Evolutionary conservation across 2,329 filamentous ascomycete genomes (phyloP).

Genomic region (Botrytis galanthina): DNA sequence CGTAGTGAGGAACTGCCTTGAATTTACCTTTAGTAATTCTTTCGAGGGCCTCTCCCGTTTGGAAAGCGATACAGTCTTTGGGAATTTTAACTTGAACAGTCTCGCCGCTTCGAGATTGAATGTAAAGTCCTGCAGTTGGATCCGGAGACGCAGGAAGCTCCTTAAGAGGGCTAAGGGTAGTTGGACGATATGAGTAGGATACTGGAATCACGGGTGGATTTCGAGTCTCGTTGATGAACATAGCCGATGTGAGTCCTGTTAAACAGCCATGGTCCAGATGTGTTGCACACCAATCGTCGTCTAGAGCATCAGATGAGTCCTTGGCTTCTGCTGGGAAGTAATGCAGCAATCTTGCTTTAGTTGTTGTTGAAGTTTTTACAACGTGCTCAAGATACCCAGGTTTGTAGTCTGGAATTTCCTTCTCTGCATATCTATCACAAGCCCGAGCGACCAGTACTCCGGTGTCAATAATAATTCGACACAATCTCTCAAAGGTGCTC

Average conservation of each 20-base stretch:
- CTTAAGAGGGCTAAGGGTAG: conserved; percentile 51
- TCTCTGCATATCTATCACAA: conserved; percentile 80
- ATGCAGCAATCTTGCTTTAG: conserved; percentile 87
- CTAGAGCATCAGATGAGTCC: conserved; percentile 45
- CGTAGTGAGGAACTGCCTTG: conserved; percentile 94
- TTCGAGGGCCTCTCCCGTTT: conserved; percentile 90
- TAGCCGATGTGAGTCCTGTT: conserved; percentile 89
- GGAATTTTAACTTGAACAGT: conserved; percentile 93
- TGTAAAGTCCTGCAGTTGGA: conserved; percentile 85
- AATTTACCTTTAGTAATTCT: conserved; percentile 88
- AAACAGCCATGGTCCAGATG: conserved; percentile 91
- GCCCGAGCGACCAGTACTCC: conserved; percentile 86
- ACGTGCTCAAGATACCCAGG: conserved; percentile 80
- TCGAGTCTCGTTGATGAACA: conserved; percentile 82
- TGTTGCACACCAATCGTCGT: conserved; percentile 93
- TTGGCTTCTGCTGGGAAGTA: conserved; percentile 70
- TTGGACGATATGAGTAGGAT: conserved; percentile 34
- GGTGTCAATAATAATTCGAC: conserved; percentile 81
- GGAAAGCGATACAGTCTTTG: conserved; percentile 87
- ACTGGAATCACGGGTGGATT: conserved; percentile 40
- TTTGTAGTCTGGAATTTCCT: conserved; percentile 75
- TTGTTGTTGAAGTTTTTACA: conserved; percentile 79
- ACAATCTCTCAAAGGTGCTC: conserved; percentile 69
- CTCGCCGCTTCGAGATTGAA: conserved; percentile 77
- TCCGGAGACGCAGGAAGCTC: conserved; percentile 79